phyloP scores from a whole-genome alignment of 2,329 filamentous ascomycete genomes.

The Chaetomium strumarium region DNA sequence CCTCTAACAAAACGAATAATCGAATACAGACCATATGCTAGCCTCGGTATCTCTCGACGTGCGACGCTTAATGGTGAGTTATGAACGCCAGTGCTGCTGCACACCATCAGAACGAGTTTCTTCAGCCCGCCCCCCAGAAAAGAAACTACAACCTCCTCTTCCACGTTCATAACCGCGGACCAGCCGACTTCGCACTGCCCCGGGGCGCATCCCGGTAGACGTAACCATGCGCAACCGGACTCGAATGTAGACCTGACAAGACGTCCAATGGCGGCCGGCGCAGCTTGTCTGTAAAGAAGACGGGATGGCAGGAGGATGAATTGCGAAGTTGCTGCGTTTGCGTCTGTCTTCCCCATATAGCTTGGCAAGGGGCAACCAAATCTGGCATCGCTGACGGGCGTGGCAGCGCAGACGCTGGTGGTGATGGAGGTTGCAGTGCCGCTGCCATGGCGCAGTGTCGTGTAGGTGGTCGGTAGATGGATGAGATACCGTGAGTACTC shows the following conservation, averaged over 20 bases:
- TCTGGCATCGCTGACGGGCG: background rate
- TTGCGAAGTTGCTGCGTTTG: slow-evolving; percentile 35
- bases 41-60: too few species aligned
- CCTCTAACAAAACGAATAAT: too few species aligned
- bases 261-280: slow-evolving; percentile 42
- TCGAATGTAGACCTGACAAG: slow-evolving; percentile 28
- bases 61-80: too few species aligned
- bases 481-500: background rate
- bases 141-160: background rate
- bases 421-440: slow-evolving; percentile 6
- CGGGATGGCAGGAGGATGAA: slow-evolving; percentile 60
- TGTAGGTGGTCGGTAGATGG: background rate
- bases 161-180: slow-evolving; percentile 20
- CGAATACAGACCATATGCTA: too few species aligned
- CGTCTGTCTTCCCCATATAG: slow-evolving; percentile 8
- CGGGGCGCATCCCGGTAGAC: slow-evolving; percentile 45
- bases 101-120: background rate
- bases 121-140: background rate
- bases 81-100: too few species aligned
- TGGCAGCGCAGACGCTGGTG: background rate
- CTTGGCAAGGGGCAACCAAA: slow-evolving; percentile 15
- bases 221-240: slow-evolving; percentile 55
- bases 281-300: slow-evolving; percentile 66
- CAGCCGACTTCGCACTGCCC: slow-evolving; percentile 32
- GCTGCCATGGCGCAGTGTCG: slow-evolving; percentile 12